Percentiles rank a stretch among this genome's conserved stretches.
Evolutionary conservation across 1,139 yeast genomes (phyloP).

Genomic region (Wickerhamomyces sp.): DNA sequence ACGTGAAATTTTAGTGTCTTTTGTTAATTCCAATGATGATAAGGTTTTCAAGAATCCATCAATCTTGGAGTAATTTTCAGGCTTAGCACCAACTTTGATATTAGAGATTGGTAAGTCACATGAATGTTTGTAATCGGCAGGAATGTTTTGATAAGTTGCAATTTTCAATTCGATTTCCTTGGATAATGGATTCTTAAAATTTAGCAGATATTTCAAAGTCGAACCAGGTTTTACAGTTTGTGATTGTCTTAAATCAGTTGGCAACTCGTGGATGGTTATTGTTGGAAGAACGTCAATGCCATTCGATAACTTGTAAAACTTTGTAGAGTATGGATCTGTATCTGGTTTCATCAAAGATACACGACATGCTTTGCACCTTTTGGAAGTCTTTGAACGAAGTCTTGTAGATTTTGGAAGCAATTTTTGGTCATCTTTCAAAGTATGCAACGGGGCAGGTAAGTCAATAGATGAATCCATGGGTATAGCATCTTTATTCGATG

Average conservation of each 20-base stretch:
- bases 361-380: slow-evolving; percentile 28
- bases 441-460: slow-evolving; percentile 1
- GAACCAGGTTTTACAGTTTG: neutral
- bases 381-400: slow-evolving; percentile 19
- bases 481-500: neutral
- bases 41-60: slow-evolving; percentile 19
- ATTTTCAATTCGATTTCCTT: slow-evolving; percentile 12
- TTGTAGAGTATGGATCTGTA: slow-evolving; percentile 23
- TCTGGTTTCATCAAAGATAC: slow-evolving; percentile 24
- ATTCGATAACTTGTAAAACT: slow-evolving; percentile 22
- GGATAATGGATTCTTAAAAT: slow-evolving; percentile 2
- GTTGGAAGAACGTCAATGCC: slow-evolving; percentile 26
- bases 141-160: slow-evolving; percentile 11
- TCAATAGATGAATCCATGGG: slow-evolving; percentile 12
- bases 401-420: slow-evolving; percentile 14
- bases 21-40: slow-evolving; percentile 23
- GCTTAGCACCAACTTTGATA: slow-evolving; percentile 18
- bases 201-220: neutral
- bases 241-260: slow-evolving; percentile 3
- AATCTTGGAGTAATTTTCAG: slow-evolving; percentile 16
- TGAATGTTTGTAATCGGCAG: slow-evolving; percentile 4
- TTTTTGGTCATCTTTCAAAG: neutral
- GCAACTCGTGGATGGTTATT: slow-evolving; percentile 11
- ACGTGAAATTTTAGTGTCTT: slow-evolving; percentile 22
- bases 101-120: slow-evolving; percentile 24